phyloP scores from a whole-genome alignment of 1,284 basidiomycete genomes.

The Leccinum proliferum region DNA sequence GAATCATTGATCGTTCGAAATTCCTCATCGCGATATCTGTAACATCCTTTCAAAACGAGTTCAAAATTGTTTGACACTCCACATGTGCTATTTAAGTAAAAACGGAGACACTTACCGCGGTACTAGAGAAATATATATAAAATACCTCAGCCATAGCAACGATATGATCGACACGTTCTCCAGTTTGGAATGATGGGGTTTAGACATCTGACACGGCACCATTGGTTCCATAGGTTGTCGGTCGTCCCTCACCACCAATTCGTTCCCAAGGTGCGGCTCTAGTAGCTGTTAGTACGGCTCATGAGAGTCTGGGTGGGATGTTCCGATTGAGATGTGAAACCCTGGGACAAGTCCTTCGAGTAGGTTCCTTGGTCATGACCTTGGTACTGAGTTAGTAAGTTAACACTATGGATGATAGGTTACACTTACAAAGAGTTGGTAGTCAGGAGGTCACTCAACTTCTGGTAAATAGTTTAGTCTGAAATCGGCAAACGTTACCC shows the following conservation, averaged over 20 bases:
- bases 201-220: not conserved
- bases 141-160: not conserved
- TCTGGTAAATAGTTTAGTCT: not conserved
- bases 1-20: not conserved
- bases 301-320: not conserved
- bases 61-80: not conserved
- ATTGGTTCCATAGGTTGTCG: not conserved
- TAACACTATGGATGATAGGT: not conserved
- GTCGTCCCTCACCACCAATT: not conserved
- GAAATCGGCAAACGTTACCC: constrained; percentile 24
- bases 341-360: not conserved
- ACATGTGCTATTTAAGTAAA: not conserved
- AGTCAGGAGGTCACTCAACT: too few relatives aligned
- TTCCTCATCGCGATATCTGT: not conserved
- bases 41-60: not conserved
- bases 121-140: not conserved
- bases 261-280: not conserved
- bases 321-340: not conserved
- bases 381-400: not conserved
- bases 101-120: not conserved
- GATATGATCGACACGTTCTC: not conserved
- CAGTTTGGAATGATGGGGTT: not conserved
- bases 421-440: not conserved
- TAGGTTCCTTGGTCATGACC: not conserved
- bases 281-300: not conserved